Base-by-base conservation (phyloP, 805 yeast species). In the Scheffersomyces amazonensis region DNA sequence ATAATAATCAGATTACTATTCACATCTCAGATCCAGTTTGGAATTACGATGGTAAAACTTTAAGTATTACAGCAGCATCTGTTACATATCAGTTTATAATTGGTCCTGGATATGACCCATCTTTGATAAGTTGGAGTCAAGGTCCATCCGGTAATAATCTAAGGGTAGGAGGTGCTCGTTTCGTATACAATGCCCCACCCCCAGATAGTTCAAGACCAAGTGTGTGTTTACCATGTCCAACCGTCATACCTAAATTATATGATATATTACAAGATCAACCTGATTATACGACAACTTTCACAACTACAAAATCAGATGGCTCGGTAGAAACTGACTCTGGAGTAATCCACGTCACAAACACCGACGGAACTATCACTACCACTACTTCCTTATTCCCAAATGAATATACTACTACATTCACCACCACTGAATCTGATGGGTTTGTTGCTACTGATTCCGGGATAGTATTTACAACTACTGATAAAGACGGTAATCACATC, bases 331-430 rank as follows among this genome's bases (percentile, higher is more conserved):
- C 50, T 17, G 45, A 42, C 10, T 43, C 54, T 19, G 47, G 48
- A 12, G 46, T 37, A 20, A 51, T 46, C 17, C 25, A 43, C 23
- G 44, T 47, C 4, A 48, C 53, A 21, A 45, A 47, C 28, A 37
- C 52, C 13, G 44, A 31, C 11, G 55, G 54, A 6, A 19, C 35
- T 11, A 39, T 31, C 31, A 43, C 50, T 28, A 40, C 48, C n/a
- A 37, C 45, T 17, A 42, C 46, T 35, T 32, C 42, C 1, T 32
- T 45, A 36, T 28, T 42, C 11, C 39, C 43, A 11, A 41, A 39
- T 8, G 44, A 41, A 13, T 49, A 39, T 32, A 40, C 50, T 13
- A 49, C 53, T 12, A 46, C 50, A 3, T 35, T 35, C 30, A 40
- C 43, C 3, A 49, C 54, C 1, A 35, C 42, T 4, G 37, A 38